Conservation (phyloP, 768 basidiomycete genomes). For the Amanita molliuscula region DNA sequence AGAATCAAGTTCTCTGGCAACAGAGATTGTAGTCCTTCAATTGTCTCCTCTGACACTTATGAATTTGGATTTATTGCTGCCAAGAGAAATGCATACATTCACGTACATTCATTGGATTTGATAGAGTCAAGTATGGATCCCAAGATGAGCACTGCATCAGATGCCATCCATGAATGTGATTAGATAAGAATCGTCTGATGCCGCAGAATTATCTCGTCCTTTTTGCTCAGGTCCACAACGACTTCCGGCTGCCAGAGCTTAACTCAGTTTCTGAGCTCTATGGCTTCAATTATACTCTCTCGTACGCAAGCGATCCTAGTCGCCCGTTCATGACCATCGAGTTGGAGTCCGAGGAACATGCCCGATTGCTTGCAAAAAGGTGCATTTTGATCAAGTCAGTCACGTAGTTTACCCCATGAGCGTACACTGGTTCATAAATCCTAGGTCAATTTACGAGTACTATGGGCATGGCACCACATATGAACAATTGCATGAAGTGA, state of each 20-base stretch:
- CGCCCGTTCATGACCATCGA: slow-evolving; percentile 70
- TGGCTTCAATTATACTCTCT: slow-evolving; percentile 48
- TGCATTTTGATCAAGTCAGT: slow-evolving; percentile 80
- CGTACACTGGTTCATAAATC: background rate
- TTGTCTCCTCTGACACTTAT: slow-evolving; percentile 32
- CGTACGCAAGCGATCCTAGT: slow-evolving; percentile 37
- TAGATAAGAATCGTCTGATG: slow-evolving; percentile 13
- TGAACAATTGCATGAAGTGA: slow-evolving; percentile 53
- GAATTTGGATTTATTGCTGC: background rate
- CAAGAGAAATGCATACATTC: background rate
- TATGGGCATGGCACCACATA: slow-evolving; percentile 67
- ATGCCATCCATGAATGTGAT: slow-evolving; percentile 12
- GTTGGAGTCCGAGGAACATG: slow-evolving; percentile 65
- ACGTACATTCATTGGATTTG: slow-evolving; percentile 12
- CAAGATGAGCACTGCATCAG: slow-evolving; percentile 14
- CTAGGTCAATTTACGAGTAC: slow-evolving; percentile 68
- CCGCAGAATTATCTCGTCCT: slow-evolving; percentile 42
- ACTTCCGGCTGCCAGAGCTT: slow-evolving; percentile 81
- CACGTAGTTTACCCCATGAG: background rate
- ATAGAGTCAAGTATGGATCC: background rate
- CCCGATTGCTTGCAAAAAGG: slow-evolving; percentile 57
- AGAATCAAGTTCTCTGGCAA: slow-evolving; percentile 56
- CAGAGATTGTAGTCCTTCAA: slow-evolving; percentile 46
- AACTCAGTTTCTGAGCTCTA: slow-evolving; percentile 65
- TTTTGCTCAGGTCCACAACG: slow-evolving; percentile 73